Percentiles rank a stretch among this genome's conserved stretches.
Evolutionary conservation across 2,329 filamentous ascomycete genomes (phyloP).

Genomic region (Aphanoascus verrucosus): DNA sequence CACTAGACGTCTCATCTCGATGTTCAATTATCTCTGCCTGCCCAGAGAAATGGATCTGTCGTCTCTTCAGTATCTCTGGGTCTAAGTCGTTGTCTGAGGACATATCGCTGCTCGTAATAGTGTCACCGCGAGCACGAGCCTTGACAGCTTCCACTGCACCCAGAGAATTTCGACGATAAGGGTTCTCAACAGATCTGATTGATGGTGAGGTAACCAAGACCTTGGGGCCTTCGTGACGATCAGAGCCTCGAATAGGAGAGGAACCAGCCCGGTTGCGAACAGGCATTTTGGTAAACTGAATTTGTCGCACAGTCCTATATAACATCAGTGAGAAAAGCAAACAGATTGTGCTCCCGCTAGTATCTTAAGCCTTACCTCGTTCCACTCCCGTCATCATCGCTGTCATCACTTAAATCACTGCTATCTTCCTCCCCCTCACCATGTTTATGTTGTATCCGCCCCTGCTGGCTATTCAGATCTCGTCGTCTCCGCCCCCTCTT

Average conservation of each 20-base stretch:
- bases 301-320: constrained; percentile 66
- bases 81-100: constrained; percentile 55
- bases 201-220: constrained; percentile 49
- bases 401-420: constrained; percentile 56
- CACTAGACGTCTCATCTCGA: constrained; percentile 13
- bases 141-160: constrained; percentile 45
- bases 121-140: constrained; percentile 48
- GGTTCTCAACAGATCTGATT: constrained; percentile 36
- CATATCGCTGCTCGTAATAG: constrained; percentile 55
- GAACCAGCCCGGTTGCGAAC: constrained; percentile 76
- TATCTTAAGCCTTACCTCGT: constrained; percentile 25
- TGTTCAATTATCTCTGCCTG: constrained; percentile 29
- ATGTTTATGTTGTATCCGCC: constrained; percentile 22
- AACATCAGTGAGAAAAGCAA: not conserved
- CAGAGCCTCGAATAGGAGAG: constrained; percentile 59
- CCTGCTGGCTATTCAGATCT: constrained; percentile 16
- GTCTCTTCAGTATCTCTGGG: constrained; percentile 42
- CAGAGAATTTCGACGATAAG: constrained; percentile 46
- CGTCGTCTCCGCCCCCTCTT: constrained; percentile 13
- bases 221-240: constrained; percentile 37
- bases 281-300: constrained; percentile 94
- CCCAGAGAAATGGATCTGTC: constrained; percentile 40
- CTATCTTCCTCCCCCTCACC: constrained; percentile 51
- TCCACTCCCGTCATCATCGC: constrained; percentile 50
- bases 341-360: not conserved